Conservation (phyloP, 2,329 filamentous ascomycete genomes). For the Fusarium pseudocircinatum region DNA sequence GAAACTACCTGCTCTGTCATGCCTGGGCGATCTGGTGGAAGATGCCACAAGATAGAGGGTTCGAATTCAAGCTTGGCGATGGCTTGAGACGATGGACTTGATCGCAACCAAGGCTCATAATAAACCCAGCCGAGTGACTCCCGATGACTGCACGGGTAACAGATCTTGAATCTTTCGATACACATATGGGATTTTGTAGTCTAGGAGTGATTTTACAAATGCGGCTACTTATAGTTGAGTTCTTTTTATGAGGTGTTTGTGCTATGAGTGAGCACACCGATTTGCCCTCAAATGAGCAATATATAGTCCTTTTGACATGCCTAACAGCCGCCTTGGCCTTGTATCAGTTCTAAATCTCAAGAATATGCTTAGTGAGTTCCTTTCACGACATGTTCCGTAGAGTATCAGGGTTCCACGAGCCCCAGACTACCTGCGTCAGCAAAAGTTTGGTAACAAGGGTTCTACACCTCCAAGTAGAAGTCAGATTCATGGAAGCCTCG, state of each 20-base stretch:
- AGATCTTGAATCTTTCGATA: background rate
- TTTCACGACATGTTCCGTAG: background rate
- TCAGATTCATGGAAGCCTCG: accelerated
- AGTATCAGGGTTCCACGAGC: background rate
- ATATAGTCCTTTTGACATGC: background rate
- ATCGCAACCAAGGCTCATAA: background rate
- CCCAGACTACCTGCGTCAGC: background rate
- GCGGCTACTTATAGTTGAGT: background rate
- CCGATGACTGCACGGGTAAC: background rate
- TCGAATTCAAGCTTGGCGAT: background rate
- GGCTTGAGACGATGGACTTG: background rate
- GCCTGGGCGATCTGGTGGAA: background rate
- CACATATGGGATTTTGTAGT: background rate
- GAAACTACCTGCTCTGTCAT: background rate
- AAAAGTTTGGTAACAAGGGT: background rate
- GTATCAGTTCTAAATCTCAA: background rate
- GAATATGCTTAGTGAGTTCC: accelerated
- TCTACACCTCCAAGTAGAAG: background rate
- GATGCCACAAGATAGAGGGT: background rate
- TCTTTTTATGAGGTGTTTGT: background rate
- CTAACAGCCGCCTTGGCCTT: background rate
- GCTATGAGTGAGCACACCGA: background rate
- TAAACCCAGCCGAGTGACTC: background rate
- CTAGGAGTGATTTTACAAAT: background rate
- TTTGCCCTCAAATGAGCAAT: background rate